Conservation (phyloP, 176 grass and related monocot species). For the Puccinellia tenuiflora region DNA sequence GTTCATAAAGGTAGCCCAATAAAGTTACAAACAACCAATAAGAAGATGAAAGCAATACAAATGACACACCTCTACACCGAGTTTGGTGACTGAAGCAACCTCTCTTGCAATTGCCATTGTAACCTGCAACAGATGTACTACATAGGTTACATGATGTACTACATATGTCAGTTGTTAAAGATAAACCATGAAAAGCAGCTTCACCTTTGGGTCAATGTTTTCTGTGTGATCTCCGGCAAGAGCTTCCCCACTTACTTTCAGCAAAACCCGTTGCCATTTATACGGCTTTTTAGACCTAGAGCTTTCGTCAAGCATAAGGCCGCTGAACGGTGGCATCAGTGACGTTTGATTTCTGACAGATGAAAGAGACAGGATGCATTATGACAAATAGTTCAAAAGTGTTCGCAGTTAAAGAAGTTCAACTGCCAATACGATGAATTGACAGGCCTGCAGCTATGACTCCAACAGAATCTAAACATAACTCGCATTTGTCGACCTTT, state of each 20-base stretch:
- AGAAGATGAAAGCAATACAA: neutral
- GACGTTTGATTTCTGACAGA: conserved; percentile 41
- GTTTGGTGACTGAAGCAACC: conserved; percentile 88
- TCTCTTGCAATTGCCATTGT: conserved; percentile 98
- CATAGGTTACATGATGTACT: neutral
- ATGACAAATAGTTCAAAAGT: neutral
- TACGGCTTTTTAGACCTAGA: conserved; percentile 47
- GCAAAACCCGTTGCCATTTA: conserved; percentile 86
- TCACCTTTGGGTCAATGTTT: conserved; percentile 91
- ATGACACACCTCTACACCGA: conserved; percentile 81
- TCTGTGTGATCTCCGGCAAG: conserved; percentile 75
- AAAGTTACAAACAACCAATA: neutral
- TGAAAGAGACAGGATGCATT: neutral
- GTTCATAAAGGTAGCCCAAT: neutral
- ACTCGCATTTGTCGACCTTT: neutral
- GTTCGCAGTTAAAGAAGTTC: neutral
- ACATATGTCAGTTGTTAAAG: neutral
- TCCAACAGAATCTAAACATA: neutral
- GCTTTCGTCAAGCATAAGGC: conserved; percentile 49
- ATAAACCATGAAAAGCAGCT: conserved; percentile 7
- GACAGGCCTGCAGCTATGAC: neutral
- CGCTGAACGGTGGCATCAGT: conserved; percentile 44
- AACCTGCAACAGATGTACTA: conserved; percentile 48
- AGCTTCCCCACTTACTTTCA: conserved; percentile 96
- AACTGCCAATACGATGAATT: neutral